Evolutionary conservation across 1,139 yeast genomes (phyloP).

Genomic region (Nadsonia starkeyi-henricii): DNA sequence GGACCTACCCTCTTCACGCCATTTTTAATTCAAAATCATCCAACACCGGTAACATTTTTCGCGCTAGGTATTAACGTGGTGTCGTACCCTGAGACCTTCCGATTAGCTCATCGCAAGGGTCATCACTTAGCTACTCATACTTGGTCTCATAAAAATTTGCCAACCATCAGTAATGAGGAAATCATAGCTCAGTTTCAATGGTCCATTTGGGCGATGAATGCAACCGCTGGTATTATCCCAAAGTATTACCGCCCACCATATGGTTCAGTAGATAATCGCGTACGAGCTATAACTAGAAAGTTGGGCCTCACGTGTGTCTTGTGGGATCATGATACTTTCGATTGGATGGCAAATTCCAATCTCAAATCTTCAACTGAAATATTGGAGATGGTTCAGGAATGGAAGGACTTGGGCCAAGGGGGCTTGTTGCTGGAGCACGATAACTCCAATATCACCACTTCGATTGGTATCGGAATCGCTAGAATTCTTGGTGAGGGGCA

Average conservation of each 20-base stretch:
- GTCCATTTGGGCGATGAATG: constrained; percentile 98
- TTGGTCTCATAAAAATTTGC: constrained; percentile 83
- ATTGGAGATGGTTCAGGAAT: constrained; percentile 37
- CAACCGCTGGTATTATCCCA: constrained; percentile 80
- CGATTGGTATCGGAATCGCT: constrained; percentile 46
- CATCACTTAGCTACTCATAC: constrained; percentile 83
- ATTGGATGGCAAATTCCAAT: constrained; percentile 53
- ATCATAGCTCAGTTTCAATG: constrained; percentile 83
- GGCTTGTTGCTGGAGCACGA: constrained; percentile 85
- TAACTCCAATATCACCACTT: constrained; percentile 50
- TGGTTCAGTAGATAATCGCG: constrained; percentile 83
- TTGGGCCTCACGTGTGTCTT: constrained; percentile 80
- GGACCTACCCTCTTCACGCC: constrained; percentile 75
- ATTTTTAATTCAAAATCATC: constrained; percentile 38
- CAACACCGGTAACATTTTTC: constrained; percentile 59
- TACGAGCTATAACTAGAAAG: constrained; percentile 63
- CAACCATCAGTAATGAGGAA: constrained; percentile 61
- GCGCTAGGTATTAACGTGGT: constrained; percentile 74
- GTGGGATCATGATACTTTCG: constrained; percentile 88
- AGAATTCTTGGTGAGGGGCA: constrained; percentile 42
- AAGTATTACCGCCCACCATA: constrained; percentile 94
- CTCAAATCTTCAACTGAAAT: constrained; percentile 38
- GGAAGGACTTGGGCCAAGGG: constrained; percentile 30
- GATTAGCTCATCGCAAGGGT: constrained; percentile 40
- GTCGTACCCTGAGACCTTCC: constrained; percentile 59